phyloP scores from a whole-genome alignment of 2,329 filamentous ascomycete species.

The Colletotrichum chrysophilum region DNA sequence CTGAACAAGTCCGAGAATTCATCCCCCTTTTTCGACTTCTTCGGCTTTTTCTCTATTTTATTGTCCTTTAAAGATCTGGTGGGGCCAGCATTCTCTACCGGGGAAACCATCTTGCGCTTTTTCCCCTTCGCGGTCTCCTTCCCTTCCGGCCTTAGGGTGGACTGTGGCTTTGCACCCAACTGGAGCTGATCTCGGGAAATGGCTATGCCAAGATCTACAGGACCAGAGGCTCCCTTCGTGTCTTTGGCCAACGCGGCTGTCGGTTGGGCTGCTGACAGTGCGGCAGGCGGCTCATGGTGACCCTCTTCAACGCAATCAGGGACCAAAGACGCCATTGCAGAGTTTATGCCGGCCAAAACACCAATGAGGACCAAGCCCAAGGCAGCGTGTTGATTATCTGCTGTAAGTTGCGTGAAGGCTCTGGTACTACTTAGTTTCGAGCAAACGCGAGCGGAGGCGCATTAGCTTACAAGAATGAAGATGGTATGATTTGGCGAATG shows the following conservation, averaged over 20 bases:
- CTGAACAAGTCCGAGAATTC: conserved; percentile 78
- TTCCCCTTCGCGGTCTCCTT: neutral
- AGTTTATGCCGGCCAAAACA: conserved; percentile 63
- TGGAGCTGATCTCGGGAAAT: conserved; percentile 30
- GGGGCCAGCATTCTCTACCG: neutral
- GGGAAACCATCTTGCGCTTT: neutral
- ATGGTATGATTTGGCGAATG: conserved; percentile 33
- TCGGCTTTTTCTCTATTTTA: conserved; percentile 40
- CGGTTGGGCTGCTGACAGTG: neutral
- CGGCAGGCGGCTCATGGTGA: neutral
- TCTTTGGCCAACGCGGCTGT: neutral
- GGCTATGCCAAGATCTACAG: conserved; percentile 31
- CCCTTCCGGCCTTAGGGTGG: neutral
- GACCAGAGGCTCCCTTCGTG: conserved; percentile 21
- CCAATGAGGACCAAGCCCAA: conserved; percentile 74
- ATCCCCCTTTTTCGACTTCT: conserved; percentile 54
- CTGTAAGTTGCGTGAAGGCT: conserved; percentile 72
- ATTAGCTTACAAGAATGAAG: conserved; percentile 39
- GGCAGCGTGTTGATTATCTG: conserved; percentile 75
- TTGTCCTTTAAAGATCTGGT: conserved; percentile 19
- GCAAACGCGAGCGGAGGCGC: neutral
- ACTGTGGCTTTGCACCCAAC: neutral
- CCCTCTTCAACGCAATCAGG: conserved; percentile 4
- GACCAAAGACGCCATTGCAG: conserved; percentile 43
- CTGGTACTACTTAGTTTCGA: conserved; percentile 34